phyloP scores from a whole-genome alignment of 2,329 filamentous ascomycete genomes.

The Stachybotrys chlorohalonatus region DNA sequence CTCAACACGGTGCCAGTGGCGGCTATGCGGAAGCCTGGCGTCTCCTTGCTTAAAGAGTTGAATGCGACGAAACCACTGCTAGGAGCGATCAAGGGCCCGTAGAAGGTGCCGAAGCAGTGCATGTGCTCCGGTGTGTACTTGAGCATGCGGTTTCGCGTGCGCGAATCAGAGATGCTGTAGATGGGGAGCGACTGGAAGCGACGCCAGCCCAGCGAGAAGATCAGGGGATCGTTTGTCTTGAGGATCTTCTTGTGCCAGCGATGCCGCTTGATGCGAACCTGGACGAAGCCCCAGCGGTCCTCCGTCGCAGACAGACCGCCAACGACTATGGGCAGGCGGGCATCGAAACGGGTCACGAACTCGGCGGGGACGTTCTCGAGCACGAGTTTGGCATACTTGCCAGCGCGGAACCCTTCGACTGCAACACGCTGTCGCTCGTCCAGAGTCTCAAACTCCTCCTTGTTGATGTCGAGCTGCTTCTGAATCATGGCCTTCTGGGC shows the following conservation, averaged over 20 bases:
- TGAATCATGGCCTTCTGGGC: slow-evolving; percentile 89
- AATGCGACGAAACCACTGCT: slow-evolving; percentile 95
- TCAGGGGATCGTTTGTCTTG: slow-evolving; percentile 94
- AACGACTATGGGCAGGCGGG: slow-evolving; percentile 74
- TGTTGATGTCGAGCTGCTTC: slow-evolving; percentile 96
- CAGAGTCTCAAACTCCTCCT: slow-evolving; percentile 79
- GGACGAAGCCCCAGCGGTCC: slow-evolving; percentile 90
- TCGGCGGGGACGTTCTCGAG: slow-evolving; percentile 85
- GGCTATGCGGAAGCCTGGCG: slow-evolving; percentile 85
- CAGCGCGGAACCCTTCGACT: slow-evolving; percentile 85
- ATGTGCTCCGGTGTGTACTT: slow-evolving; percentile 99
- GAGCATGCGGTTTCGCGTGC: slow-evolving; percentile 91
- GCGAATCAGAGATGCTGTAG: slow-evolving; percentile 90
- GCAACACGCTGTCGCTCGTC: slow-evolving; percentile 75
- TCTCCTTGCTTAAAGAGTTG: slow-evolving; percentile 76
- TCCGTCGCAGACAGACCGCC: slow-evolving; percentile 91
- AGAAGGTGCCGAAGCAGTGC: slow-evolving; percentile 96
- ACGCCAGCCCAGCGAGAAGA: slow-evolving; percentile 94
- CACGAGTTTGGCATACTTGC: slow-evolving; percentile 86
- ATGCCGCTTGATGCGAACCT: slow-evolving; percentile 93
- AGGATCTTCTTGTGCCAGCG: slow-evolving; percentile 99
- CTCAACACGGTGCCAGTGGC: slow-evolving; percentile 89
- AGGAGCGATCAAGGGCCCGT: slow-evolving; percentile 87
- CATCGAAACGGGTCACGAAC: slow-evolving; percentile 75
- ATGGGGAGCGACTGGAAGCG: slow-evolving; percentile 88